phyloP scores from a whole-genome alignment of 116 monocot species.

The Cymodocea nodosa region DNA sequence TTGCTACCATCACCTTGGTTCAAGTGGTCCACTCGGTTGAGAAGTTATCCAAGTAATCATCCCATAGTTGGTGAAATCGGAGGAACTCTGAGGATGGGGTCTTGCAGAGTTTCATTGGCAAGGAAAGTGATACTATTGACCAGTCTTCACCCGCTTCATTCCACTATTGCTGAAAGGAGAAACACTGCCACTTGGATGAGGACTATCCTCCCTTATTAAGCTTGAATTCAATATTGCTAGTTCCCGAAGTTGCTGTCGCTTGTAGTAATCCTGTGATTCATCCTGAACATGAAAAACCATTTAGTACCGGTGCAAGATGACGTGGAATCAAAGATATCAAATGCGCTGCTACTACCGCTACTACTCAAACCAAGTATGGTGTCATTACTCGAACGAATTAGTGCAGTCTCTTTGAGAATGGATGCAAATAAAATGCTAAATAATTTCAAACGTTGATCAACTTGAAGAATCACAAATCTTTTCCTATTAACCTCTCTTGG shows the following conservation, averaged over 20 bases:
- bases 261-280: conserved; percentile 82
- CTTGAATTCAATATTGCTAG: conserved; percentile 76
- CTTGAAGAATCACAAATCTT: too few species aligned
- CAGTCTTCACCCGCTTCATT: conserved; percentile 76
- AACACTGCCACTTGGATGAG: conserved; percentile 50
- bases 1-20: background rate
- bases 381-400: too few species aligned
- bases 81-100: background rate
- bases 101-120: background rate
- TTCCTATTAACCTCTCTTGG: too few species aligned
- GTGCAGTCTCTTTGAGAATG: too few species aligned
- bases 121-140: conserved; percentile 24
- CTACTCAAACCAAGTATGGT: background rate
- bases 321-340: too few species aligned
- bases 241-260: conserved; percentile 78
- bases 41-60: conserved; percentile 2
- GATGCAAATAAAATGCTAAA: too few species aligned
- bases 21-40: background rate
- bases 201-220: conserved; percentile 65
- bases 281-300: conserved; percentile 33
- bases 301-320: background rate
- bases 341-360: background rate
- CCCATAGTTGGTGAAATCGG: background rate
- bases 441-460: too few species aligned
- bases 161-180: conserved; percentile 65